phyloP scores from a whole-genome alignment of 73 alveolate species.

The Loxodes magnus region DNA sequence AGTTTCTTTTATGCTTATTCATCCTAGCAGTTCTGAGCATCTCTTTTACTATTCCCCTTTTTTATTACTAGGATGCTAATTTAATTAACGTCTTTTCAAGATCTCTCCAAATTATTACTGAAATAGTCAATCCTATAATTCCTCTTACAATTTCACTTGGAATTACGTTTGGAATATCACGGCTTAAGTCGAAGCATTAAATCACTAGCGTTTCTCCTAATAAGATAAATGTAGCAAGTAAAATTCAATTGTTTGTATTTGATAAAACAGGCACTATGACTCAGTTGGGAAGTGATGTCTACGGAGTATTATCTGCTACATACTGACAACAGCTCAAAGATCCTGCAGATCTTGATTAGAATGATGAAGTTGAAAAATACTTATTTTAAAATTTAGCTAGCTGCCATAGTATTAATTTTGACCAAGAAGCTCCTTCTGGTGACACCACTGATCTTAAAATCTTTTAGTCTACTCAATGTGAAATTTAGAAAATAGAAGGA shows the following conservation, averaged over 20 bases:
- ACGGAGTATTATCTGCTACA: too few species aligned
- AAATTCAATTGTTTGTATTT: conserved; percentile 72
- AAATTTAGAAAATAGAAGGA: conserved; percentile 40
- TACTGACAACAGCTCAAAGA: too few species aligned
- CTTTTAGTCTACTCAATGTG: conserved; percentile 91
- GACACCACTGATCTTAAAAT: conserved; percentile 94
- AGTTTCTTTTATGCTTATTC: conserved; percentile 40
- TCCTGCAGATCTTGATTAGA: too few species aligned
- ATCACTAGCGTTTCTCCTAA: conserved; percentile 78
- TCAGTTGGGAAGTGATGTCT: conserved; percentile 85
- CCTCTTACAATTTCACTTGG: conserved; percentile 64
- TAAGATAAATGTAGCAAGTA: conserved; percentile 82
- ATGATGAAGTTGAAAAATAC: too few species aligned
- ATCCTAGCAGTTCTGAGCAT: conserved; percentile 39
- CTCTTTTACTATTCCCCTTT: conserved; percentile 17
- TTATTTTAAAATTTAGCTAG: conserved; percentile 61
- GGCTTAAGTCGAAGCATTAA: conserved; percentile 52
- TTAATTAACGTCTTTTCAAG: neutral
- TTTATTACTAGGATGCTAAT: conserved; percentile 13
- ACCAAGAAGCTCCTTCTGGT: conserved; percentile 74
- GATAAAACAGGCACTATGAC: conserved; percentile 98
- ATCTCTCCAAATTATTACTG: conserved; percentile 46
- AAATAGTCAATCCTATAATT: conserved; percentile 65
- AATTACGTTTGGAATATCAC: conserved; percentile 24
- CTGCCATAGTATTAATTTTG: conserved; percentile 82